phyloP scores from a whole-genome alignment of 1,284 basidiomycete genomes.

The Microbotryum lychnidis-dioicae region DNA sequence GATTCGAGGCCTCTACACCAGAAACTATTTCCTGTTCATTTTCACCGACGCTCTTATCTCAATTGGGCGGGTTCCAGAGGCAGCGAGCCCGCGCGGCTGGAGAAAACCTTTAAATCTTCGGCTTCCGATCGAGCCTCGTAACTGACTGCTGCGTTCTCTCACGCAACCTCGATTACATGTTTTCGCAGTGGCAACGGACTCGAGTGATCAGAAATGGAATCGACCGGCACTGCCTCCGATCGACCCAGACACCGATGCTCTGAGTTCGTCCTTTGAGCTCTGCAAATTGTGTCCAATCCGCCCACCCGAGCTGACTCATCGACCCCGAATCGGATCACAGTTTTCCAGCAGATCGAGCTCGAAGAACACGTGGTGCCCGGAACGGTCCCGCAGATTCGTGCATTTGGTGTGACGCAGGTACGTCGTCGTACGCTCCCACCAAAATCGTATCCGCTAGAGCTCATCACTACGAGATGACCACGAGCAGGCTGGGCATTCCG shows the following conservation, averaged over 20 bases:
- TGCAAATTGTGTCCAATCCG: background rate
- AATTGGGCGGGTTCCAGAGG: too few species aligned
- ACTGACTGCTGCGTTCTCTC: too few species aligned
- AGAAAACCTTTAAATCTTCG: too few species aligned
- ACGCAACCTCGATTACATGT: too few species aligned
- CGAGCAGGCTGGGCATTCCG: conserved; percentile 67
- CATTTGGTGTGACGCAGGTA: conserved; percentile 84
- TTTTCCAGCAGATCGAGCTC: conserved; percentile 90
- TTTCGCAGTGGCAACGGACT: conserved; percentile 17
- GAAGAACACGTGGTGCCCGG: conserved; percentile 59
- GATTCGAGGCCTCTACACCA: too few species aligned
- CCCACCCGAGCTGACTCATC: conserved; percentile 3
- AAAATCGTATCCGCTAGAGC: background rate
- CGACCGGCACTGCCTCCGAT: conserved; percentile 56
- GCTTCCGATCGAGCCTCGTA: too few species aligned
- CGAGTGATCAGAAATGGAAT: conserved; percentile 54
- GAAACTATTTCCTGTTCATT: too few species aligned
- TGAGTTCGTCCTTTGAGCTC: conserved; percentile 45
- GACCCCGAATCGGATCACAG: conserved; percentile 14
- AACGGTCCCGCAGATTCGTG: conserved; percentile 53
- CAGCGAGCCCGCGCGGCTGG: too few species aligned
- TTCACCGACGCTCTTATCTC: too few species aligned
- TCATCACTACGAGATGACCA: background rate
- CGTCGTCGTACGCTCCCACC: conserved; percentile 6
- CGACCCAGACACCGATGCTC: conserved; percentile 54